Percentiles rank a stretch among this genome's conserved stretches.
These are phyloP conservation scores for Fusarium dimerum DNA, from an alignment of 2,329 filamentous ascomycete species.

Conservation along the genomic window DNA sequence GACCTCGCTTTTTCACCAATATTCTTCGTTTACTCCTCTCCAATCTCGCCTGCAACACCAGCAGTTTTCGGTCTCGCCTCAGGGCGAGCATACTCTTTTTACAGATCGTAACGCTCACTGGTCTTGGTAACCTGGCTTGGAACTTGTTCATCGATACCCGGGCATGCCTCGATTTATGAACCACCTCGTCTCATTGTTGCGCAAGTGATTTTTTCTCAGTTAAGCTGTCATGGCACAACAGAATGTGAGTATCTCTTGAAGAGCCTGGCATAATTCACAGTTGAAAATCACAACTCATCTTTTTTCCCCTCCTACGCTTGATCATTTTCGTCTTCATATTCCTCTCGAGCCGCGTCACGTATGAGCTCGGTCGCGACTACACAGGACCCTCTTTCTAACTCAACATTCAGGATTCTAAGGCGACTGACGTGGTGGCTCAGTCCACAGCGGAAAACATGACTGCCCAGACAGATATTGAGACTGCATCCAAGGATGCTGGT, in stretches of 20 bases:
- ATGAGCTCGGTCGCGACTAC: constrained; percentile 21
- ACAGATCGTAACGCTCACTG: constrained; percentile 11
- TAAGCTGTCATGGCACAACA: constrained; percentile 41
- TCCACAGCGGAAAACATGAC: constrained; percentile 44
- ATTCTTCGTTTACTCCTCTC: constrained; percentile 6
- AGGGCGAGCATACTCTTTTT: constrained; percentile 1
- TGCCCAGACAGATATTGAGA: constrained; percentile 49
- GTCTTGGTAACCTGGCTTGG: constrained; percentile 19
- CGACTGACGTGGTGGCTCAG: constrained; percentile 36
- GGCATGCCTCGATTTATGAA: constrained; percentile 35
- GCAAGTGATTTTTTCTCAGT: constrained; percentile 33
- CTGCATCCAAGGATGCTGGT: constrained; percentile 50
- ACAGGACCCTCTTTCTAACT: constrained; percentile 20
- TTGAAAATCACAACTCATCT: constrained; percentile 16
- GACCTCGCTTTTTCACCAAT: constrained; percentile 24
- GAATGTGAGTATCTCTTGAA: constrained; percentile 34
- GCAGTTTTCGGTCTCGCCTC: constrained; percentile 1
- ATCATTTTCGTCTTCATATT: constrained; percentile 6
- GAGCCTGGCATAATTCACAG: constrained; percentile 17
- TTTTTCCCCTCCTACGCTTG: constrained; percentile 8
- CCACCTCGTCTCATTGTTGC: constrained; percentile 35
- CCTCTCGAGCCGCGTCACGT: constrained; percentile 15
- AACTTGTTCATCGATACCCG: constrained; percentile 26
- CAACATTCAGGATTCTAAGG: constrained; percentile 36
- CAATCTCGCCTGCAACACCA: background rate